Evolutionary conservation across 148 eudicot genomes (phyloP).

Genomic region (Camellia sinensis): DNA sequence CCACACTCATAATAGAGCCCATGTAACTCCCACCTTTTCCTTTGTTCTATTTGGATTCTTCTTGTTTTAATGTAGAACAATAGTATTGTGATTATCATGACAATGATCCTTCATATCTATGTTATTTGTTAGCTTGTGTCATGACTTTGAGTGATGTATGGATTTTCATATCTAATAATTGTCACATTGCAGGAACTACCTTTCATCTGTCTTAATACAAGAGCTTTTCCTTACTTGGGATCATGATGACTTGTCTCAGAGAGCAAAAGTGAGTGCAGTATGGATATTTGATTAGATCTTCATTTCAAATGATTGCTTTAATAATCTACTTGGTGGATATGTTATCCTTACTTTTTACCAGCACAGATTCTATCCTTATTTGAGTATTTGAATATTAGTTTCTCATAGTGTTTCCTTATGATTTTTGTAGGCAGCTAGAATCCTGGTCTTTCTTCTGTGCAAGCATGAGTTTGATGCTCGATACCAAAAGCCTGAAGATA

Average conservation of each 20-base stretch:
- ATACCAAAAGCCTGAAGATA: conserved; percentile 96
- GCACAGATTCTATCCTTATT: not conserved
- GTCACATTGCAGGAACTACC: conserved; percentile 71
- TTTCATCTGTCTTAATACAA: conserved; percentile 92
- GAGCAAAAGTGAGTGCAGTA: conserved; percentile 71
- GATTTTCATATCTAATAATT: not conserved
- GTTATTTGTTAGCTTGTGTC: not conserved
- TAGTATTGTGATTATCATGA: not conserved
- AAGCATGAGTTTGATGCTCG: conserved; percentile 98
- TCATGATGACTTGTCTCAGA: conserved; percentile 85
- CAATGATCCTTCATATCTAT: not conserved
- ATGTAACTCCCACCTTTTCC: no score
- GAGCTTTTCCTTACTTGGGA: conserved; percentile 98
- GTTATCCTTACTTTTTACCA: not conserved
- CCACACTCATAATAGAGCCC: no score
- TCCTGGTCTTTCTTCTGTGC: conserved; percentile 91
- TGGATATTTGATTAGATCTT: not conserved
- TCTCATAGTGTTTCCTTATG: conserved; percentile 18
- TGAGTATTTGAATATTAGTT: not conserved
- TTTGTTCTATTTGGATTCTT: no score
- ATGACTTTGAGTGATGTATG: not conserved
- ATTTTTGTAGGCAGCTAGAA: conserved; percentile 76
- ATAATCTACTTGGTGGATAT: not conserved
- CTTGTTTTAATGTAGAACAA: not conserved
- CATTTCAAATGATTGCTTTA: not conserved